phyloP scores from a whole-genome alignment of 306 rosid genomes.

The Glycine soja region DNA sequence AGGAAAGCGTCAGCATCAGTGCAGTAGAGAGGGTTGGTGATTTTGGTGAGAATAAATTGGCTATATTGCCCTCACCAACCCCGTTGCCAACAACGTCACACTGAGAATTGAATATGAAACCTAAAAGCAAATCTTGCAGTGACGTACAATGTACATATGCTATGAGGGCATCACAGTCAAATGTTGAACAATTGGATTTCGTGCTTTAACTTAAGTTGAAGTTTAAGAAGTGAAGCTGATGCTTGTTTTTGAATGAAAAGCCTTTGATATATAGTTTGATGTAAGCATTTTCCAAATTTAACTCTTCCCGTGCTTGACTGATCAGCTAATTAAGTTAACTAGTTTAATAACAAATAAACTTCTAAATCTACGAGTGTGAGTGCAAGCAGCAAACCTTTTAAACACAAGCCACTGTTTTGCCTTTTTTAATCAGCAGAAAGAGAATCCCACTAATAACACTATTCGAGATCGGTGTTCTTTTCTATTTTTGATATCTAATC shows the following conservation, averaged over 20 bases:
- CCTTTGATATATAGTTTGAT: not conserved
- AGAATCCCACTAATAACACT: not conserved
- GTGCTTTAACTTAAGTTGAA: not conserved
- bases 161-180: not conserved
- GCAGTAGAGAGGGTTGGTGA: conserved; percentile 50
- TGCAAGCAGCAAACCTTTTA: not conserved
- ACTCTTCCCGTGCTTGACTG: not conserved
- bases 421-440: not conserved
- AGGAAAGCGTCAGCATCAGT: conserved; percentile 42
- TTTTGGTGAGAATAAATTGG: conserved; percentile 30
- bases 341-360: not conserved
- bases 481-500: no score
- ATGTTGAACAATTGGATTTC: not conserved
- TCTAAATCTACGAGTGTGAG: not conserved
- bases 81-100: conserved; percentile 34
- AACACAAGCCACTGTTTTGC: not conserved
- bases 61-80: conserved; percentile 42
- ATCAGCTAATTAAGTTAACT: not conserved
- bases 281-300: not conserved
- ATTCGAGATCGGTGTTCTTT: not conserved
- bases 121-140: not conserved
- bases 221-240: not conserved
- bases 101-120: not conserved
- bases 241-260: not conserved
- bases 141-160: not conserved